Evolutionary conservation across 495 filamentous ascomycete species (phyloP).

Genomic region (Aspergillus egyptiacus): DNA sequence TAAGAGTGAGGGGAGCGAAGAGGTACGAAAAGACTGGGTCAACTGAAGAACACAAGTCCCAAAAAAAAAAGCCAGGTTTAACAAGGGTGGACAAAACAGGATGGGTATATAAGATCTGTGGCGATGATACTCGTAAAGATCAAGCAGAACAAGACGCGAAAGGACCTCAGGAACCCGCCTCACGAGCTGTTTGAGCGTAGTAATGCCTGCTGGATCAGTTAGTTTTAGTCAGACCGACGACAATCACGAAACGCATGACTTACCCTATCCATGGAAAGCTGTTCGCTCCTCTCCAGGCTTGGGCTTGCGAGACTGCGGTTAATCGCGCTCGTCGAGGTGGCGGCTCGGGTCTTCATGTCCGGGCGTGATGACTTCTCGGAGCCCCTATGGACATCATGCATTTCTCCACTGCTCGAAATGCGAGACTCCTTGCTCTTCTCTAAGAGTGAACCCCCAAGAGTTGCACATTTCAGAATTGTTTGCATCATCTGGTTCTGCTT

Average conservation of each 20-base stretch:
- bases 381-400: constrained; percentile 35
- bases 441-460: constrained; percentile 80
- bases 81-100: constrained; percentile 19
- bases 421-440: constrained; percentile 61
- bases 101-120: constrained; percentile 26
- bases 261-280: constrained; percentile 69
- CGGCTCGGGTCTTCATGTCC: constrained; percentile 48
- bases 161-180: constrained; percentile 17
- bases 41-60: constrained; percentile 13
- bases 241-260: constrained; percentile 26
- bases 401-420: constrained; percentile 50
- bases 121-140: constrained; percentile 21
- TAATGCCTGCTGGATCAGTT: constrained; percentile 26
- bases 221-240: constrained; percentile 10
- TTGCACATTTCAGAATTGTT: constrained; percentile 93
- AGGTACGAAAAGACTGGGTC: constrained; percentile 4
- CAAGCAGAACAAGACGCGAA: constrained; percentile 18
- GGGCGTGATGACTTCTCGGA: constrained; percentile 36
- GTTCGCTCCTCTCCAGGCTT: constrained; percentile 52
- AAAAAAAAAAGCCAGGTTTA: constrained; percentile 19
- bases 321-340: constrained; percentile 58
- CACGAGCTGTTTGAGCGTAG: constrained; percentile 41
- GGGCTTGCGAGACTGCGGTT: constrained; percentile 54
- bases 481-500: constrained; percentile 99
- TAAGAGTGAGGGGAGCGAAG: background rate